phyloP scores from a whole-genome alignment of 1,139 yeast species.

The Pichia sp. region DNA sequence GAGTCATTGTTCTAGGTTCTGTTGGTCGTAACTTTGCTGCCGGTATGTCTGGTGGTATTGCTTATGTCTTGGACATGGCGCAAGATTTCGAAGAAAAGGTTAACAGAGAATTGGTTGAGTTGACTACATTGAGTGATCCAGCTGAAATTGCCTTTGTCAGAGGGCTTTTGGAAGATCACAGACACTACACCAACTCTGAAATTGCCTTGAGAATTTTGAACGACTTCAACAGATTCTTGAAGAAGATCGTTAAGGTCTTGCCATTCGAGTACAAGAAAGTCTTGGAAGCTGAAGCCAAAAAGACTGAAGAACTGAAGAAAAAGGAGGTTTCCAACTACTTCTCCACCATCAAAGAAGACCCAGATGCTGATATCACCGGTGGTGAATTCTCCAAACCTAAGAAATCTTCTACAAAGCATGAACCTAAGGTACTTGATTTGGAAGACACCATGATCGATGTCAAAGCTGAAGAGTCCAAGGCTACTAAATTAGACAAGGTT shows the following conservation, averaged over 20 bases:
- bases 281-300: slow-evolving; percentile 69
- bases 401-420: slow-evolving; percentile 44
- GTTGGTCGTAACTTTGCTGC: slow-evolving; percentile 97
- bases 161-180: slow-evolving; percentile 90
- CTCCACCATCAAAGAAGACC: slow-evolving; percentile 69
- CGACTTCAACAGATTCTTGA: slow-evolving; percentile 84
- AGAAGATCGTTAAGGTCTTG: slow-evolving; percentile 88
- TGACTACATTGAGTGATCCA: slow-evolving; percentile 74
- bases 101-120: slow-evolving; percentile 77
- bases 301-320: slow-evolving; percentile 61
- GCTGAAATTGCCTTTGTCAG: slow-evolving; percentile 91
- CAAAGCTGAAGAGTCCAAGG: slow-evolving; percentile 58
- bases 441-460: slow-evolving; percentile 83
- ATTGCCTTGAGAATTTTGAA: slow-evolving; percentile 78
- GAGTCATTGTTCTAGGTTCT: slow-evolving; percentile 86
- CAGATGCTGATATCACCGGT: slow-evolving; percentile 81
- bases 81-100: slow-evolving; percentile 84
- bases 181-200: slow-evolving; percentile 90
- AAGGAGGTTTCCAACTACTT: slow-evolving; percentile 58
- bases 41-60: slow-evolving; percentile 99
- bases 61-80: slow-evolving; percentile 91
- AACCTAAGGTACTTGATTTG: slow-evolving; percentile 83
- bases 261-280: slow-evolving; percentile 91
- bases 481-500: slow-evolving; percentile 65
- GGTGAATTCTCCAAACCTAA: slow-evolving; percentile 60